Evolutionary conservation across 441 rosid species (phyloP), one percentile per base, ranked within the genome.

Genomic region (California macrophylla): DNA sequence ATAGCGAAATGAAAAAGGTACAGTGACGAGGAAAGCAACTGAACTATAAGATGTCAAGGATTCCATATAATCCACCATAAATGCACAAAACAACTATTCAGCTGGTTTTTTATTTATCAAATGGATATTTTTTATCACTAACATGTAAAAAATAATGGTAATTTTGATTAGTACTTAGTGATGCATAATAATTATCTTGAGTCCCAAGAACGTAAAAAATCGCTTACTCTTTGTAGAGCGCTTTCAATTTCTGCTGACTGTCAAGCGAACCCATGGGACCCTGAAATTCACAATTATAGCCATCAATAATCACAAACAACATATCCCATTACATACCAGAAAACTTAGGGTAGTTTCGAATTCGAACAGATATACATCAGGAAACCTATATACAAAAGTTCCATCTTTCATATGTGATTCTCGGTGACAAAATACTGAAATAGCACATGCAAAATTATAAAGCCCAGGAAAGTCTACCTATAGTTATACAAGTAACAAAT

Each of bases 221-320:
- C 30, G 68, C 95, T 86, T 83, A 92, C 98, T 89, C 89, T 29
- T 77, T 82, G 70, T 83, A 87, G 77, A 85, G 74, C 76, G 78
- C 81, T 77, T 84, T 70, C 85, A 90, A 82, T 75, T 81, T 74
- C 50, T 81, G 80, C 69, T 87, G 86, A 65, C 88, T 87, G 42
- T 89, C 92, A 61, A 74, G 68, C 50, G 81, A 50, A 13, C 84
- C 78, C 42, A 38, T 66, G 2, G 81, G 79, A 69, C 74, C 84
- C 90, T 87, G 76, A 56, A 73, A 70, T 25, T 50, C 45, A 21
- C 28, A 3, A 20, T 32, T 12, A 64, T 24, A n/a, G 56, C 16
- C 20, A 62, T 26, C 20, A 42, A 7, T n/a, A 66, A 29, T 20
- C 32, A 67, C 26, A 32, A 32, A 32, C 63, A 56, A 20, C 15